Percentiles rank a stretch among this genome's conserved stretches.
Conservation (phyloP, 1,284 basidiomycete species). For the Fomitopsis betulina region DNA sequence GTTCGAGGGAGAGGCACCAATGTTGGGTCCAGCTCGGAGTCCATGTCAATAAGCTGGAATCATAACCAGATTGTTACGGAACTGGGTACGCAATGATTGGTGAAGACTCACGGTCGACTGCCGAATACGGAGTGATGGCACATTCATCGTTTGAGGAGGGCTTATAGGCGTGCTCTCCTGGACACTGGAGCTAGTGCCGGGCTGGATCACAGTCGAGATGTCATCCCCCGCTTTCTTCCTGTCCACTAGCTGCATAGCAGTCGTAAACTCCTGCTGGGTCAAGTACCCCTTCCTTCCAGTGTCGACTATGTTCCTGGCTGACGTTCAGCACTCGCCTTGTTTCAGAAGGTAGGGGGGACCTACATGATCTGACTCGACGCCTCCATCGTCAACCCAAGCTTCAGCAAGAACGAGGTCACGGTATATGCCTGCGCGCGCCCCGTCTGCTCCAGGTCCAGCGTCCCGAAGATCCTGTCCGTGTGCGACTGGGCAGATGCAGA, state of each 20-base stretch:
- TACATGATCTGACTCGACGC: slow-evolving; percentile 21
- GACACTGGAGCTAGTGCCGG: neutral
- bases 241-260: neutral
- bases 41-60: neutral
- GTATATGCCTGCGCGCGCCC: slow-evolving; percentile 19
- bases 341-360: neutral
- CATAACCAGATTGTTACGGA: neutral
- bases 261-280: neutral
- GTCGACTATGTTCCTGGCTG: slow-evolving; percentile 20
- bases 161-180: neutral
- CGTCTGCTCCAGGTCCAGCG: slow-evolving; percentile 18
- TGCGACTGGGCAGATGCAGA: slow-evolving; percentile 15
- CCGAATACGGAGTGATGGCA: neutral
- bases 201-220: neutral
- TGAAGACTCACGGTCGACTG: neutral
- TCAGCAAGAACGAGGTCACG: slow-evolving; percentile 17
- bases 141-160: neutral
- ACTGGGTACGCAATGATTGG: neutral
- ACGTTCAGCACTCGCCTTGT: neutral
- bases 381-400: slow-evolving; percentile 18
- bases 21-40: neutral
- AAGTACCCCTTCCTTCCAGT: slow-evolving; percentile 20
- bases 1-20: neutral
- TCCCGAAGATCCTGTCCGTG: slow-evolving; percentile 22
- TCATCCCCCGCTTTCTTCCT: neutral